These are phyloP conservation scores for Clavispora santaluciae DNA, from an alignment of 805 yeast species.

Conservation along the genomic window DNA sequence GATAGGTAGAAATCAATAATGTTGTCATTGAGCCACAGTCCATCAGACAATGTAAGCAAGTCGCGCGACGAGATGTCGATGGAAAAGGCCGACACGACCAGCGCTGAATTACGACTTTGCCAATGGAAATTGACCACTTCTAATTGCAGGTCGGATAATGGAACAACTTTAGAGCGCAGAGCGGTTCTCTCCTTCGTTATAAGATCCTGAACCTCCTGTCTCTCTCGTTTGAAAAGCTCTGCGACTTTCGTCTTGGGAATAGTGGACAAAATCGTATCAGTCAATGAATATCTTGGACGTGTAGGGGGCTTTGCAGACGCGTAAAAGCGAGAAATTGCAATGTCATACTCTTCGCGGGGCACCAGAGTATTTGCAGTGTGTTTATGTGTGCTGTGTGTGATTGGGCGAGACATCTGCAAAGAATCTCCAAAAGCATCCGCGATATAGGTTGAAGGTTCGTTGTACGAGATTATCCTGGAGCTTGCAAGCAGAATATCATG, in stretches of 20 bases:
- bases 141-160: slow-evolving; percentile 25
- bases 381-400: neutral
- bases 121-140: slow-evolving; percentile 30
- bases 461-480: slow-evolving; percentile 4
- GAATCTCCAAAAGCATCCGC: neutral
- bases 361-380: neutral
- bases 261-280: slow-evolving; percentile 15
- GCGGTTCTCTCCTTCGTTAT: slow-evolving; percentile 13
- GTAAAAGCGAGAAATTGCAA: slow-evolving; percentile 15
- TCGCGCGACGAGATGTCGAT: slow-evolving; percentile 67
- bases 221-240: slow-evolving; percentile 7
- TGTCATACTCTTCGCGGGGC: slow-evolving; percentile 16
- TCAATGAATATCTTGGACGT: slow-evolving; percentile 13
- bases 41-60: slow-evolving; percentile 61
- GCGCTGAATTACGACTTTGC: slow-evolving; percentile 19
- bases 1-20: slow-evolving; percentile 78
- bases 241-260: slow-evolving; percentile 12
- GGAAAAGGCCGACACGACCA: slow-evolving; percentile 31
- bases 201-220: slow-evolving; percentile 11
- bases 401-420: neutral
- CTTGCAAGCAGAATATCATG: neutral
- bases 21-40: slow-evolving; percentile 86
- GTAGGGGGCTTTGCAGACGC: slow-evolving; percentile 17
- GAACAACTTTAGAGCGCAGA: slow-evolving; percentile 5
- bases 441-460: neutral